Evolutionary conservation across 2,329 filamentous ascomycete species (phyloP), one percentile per base, ranked within the genome.

Genomic region (Stylonectria norvegica): DNA sequence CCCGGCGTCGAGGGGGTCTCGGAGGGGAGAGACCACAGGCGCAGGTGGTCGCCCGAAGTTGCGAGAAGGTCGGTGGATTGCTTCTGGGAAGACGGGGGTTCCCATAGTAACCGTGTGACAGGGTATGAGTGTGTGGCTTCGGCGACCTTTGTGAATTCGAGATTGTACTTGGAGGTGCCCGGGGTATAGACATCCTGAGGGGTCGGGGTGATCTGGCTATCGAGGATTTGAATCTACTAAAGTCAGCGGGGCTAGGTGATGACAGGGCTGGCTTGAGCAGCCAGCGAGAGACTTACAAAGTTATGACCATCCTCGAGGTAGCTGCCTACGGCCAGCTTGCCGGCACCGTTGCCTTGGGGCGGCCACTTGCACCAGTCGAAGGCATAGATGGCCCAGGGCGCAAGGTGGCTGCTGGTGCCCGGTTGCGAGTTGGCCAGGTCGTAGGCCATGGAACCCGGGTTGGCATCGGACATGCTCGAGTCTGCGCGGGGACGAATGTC

Each of bases 311-410:
- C 93, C 68, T 98, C 93, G 36, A 97, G 71, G 63, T 97, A 97
- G 70, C 93, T 98, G 44, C 91, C 93, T 27, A 98, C 76, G 10
- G 93, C 93, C 55, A 98, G 78, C 67, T 97, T 97, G 27, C 93
- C 93, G 4, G 88, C 89, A 47, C 87, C 83, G 52, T 83, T 83
- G 56, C 68, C 82, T 57, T 89, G 81, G 3, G 91, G 83, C 12
- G 86, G 81, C 91, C 93, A 98, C 67, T 98, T 98, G 72, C 93
- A 98, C 93, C 93, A 98, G 69, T 98, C 93, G 57, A 95, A 91
- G 10, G 93, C 91, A 64, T 97, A 98, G 40, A 95, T 83, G 11
- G 89, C 85, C 89, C 93, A 98, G 0, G 91, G 90, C 4, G 91
- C 89, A 48, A 95, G 70, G 61, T 96, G 95, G 63, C 91, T 96